Evolutionary conservation across 352 stramenopile genomes (phyloP), one percentile per base, ranked within the genome.

Genomic region (Pythium pectinolyticum): DNA sequence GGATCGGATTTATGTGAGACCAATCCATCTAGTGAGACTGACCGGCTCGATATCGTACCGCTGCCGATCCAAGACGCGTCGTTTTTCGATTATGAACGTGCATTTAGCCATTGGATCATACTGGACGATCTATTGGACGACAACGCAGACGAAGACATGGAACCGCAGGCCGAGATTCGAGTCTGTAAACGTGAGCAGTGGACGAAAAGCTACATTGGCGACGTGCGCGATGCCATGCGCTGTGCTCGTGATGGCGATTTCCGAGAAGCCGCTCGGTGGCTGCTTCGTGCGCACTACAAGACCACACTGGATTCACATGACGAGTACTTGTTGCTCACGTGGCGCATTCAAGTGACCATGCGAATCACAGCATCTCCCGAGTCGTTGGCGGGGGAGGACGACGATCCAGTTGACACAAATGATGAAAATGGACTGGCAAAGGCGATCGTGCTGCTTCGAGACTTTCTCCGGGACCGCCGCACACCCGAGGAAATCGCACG

Each of bases 271-370:
- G 58, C 58, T 1, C 50, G 65, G 2, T 73, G 34, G 27, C 53
- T 86, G 19, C 68, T 86, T 25, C 72, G 77, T 5, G 77, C 73
- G 1, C 75, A 86, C 41, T 86, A 86, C 73, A 78, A 80, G 41
- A 82, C 75, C 10, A 49, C 37, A 4, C 57, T 82, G 5, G 75
- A 86, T n/a, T 82, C 68, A 11, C 73, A 77, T 7, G 77, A 82
- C 4, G 77, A 86, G 49, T 86, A 86, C 47, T 45, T 81, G 2
- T 43, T 84, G 0, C 60, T 80, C 9, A 62, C 72, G 8, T 84
- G 77, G 75, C 73, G 75, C 8, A 62, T 80, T 2, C 74, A 84
- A 55, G 66, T 86, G 14, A 60, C 62, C 12, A 20, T 64, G 40
- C n/a, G n/a, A n/a, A n/a, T n/a, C n/a, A n/a, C n/a, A n/a, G n/a